phyloP scores from a whole-genome alignment of 176 grass and related monocot species.

The Zea luxurians region DNA sequence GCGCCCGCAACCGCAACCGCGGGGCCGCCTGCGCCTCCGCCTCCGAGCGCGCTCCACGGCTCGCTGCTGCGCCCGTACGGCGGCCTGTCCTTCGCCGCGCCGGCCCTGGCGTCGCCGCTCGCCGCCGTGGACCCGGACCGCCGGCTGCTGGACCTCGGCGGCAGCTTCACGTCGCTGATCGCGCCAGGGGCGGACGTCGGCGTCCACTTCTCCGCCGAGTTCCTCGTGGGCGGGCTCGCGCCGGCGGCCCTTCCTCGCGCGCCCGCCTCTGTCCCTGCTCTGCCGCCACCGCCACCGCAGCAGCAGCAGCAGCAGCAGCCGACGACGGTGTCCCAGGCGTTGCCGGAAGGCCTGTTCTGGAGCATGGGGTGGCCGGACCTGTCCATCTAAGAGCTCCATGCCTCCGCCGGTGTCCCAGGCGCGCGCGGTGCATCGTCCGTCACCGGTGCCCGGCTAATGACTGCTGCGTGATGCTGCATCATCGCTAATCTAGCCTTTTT shows the following conservation, averaged over 20 bases:
- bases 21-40: neutral
- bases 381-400: conserved; percentile 35
- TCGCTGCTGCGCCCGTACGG: conserved; percentile 18
- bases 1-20: neutral
- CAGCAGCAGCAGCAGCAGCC: neutral
- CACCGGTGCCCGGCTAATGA: neutral
- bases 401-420: neutral
- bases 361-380: conserved; percentile 59
- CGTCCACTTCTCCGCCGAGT: conserved; percentile 24
- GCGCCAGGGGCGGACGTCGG: conserved; percentile 4
- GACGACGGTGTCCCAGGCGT: conserved; percentile 30
- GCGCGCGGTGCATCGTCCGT: neutral
- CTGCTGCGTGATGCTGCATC: neutral
- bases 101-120: neutral
- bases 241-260: neutral
- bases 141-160: conserved; percentile 54
- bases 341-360: conserved; percentile 40
- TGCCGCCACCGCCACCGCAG: neutral
- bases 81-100: conserved; percentile 5
- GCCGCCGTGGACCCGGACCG: conserved; percentile 32
- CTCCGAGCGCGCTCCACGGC: neutral
- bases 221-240: neutral
- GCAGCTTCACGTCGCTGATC: conserved; percentile 59
- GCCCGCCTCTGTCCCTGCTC: neutral
- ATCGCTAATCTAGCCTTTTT: conserved; percentile 14